Evolutionary conservation across 306 rosid species (phyloP).

Genomic region (Castanospermum australe): DNA sequence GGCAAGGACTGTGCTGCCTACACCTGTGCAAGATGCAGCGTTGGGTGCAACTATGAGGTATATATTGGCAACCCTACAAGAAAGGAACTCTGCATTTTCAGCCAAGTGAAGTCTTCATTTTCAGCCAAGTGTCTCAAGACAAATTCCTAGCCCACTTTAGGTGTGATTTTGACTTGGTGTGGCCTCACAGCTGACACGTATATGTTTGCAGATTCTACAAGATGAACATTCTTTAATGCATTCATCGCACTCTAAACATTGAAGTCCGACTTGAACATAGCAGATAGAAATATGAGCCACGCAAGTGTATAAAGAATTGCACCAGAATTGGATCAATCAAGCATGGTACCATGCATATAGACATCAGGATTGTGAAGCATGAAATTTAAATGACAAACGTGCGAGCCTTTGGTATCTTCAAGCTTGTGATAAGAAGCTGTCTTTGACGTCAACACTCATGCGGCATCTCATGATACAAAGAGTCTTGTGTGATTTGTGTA

Average conservation of each 20-base stretch:
- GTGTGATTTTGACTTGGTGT: conserved; percentile 11
- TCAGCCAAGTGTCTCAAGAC: conserved; percentile 21
- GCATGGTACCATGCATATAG: not conserved
- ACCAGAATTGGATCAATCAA: not conserved
- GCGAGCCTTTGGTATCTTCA: not conserved
- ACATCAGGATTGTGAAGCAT: not conserved
- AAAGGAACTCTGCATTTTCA: not conserved
- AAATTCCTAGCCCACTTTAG: not conserved
- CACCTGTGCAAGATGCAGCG: not conserved
- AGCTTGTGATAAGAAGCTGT: not conserved
- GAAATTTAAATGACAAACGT: not conserved
- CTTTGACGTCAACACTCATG: not conserved
- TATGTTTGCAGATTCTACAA: not conserved
- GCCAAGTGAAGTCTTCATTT: not conserved
- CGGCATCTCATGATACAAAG: not conserved
- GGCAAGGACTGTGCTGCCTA: not conserved
- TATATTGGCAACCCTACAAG: not conserved
- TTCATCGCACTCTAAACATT: not conserved
- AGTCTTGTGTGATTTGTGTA: too few species aligned
- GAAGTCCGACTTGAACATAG: not conserved
- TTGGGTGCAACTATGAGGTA: not conserved
- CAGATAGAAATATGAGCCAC: not conserved
- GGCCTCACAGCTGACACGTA: conserved; percentile 3
- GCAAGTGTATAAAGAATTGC: not conserved
- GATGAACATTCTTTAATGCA: not conserved